Evolutionary conservation across 345 rosid genomes (phyloP), one percentile per base, ranked within the genome.

Genomic region (Citrus sinensis): DNA sequence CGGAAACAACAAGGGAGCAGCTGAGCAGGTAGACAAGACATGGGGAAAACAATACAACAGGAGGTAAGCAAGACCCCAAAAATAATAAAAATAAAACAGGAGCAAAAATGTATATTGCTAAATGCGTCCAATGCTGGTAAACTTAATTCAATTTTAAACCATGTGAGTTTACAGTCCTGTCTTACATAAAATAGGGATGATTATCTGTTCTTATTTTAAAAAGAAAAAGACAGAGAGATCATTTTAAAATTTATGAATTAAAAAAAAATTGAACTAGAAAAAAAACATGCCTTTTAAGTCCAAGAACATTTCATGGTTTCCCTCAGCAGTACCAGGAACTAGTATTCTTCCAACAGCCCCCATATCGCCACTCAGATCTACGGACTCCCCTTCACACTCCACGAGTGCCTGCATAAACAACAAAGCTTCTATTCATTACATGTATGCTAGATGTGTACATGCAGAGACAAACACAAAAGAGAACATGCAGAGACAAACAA

Each of bases 311-410:
- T 92, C 97, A 66, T 83, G 84, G 54, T 87, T 80, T 80, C 89
- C 92, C 54, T 86, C 78, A 34, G 86, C 75, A 62, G 83, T 75
- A 82, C 89, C 93, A 20, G 91, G 87, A 79, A 94, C 83, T 76
- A 96, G 84, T 73, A 92, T 83, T 13, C 99, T 89, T 68, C 99
- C 99, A 65, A 96, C 98, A 64, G 98, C 97, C 64, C 98, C 99
- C 90, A 92, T 82, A 84, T 96, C 98, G 46, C 99, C 99, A 80
- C 98, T 94, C 85, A 91, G 86, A 89, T 94, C 98, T 68, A 95
- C 88, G 76, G 98, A 90, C 71, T 95, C 98, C 67, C 98, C 98
- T 86, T 95, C 98, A 87, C 97, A 92, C 86, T 96, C 99, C 70
- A 91, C 89, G 54, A 94, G 97, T 6, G 92, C 99, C 99, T 96